Evolutionary conservation across 2,329 filamentous ascomycete species (phyloP), one percentile per base, ranked within the genome.

Genomic region (Aspergillus eucalypticola): DNA sequence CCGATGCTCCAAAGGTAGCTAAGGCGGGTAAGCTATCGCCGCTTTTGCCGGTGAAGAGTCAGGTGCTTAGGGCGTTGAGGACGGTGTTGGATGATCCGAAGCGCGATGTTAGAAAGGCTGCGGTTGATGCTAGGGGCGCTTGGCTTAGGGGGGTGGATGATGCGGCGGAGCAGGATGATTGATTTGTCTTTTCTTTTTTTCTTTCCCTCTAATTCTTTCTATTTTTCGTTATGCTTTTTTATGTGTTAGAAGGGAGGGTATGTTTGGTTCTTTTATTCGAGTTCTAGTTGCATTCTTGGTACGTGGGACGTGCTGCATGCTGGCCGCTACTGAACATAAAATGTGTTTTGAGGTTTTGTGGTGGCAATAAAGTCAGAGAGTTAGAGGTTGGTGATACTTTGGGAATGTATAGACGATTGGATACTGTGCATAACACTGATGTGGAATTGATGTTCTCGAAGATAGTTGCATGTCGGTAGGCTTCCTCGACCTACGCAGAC

Each of bases 81-180:
- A 71, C 68, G 15, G 82, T 84, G 25, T 69, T 90, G 64, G 87
- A 90, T 76, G 87, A 90, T 73, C 77, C 78, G 32, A 88, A 86
- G 75, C 77, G 87, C 62, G 81, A 82, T 69, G 87, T 90, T 8
- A 79, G 87, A 44, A 82, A 84, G 63, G 84, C 85, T 60, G 87
- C 86, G 13, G 86, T 88, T 25, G 82, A 82, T 75, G 87, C 86
- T 63, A 75, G 85, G 54, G 81, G 78, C n/a, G 83, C 79, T 58
- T 89, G 86, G 86, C 70, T 87, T 56, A 79, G 81, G 59, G 69
- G 72, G 13, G 76, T 87, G 46, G 85, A 86, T 68, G 85, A 88
- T 70, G 84, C 83, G 56, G 78, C 81, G 23, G 78, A 81, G 23
- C 83, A 84, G 21, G 85, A 87, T 46, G 83, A 86, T 44, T 76